Evolutionary conservation across 495 filamentous ascomycete genomes (phyloP).

Genomic region (Platismatia glauca): DNA sequence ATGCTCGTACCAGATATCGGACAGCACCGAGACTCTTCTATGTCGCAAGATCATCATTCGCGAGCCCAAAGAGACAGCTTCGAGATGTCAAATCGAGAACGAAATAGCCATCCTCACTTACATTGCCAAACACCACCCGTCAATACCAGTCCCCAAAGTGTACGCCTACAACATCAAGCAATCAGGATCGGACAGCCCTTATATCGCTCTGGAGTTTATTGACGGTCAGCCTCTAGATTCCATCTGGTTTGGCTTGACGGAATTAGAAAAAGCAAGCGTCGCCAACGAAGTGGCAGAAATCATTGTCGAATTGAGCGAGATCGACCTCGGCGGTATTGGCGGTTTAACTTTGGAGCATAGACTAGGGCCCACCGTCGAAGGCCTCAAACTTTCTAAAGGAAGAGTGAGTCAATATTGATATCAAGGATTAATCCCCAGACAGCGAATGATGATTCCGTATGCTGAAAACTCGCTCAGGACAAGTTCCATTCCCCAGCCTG

Average conservation of each 20-base stretch:
- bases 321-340: conserved; percentile 19
- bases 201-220: conserved; percentile 19
- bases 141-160: conserved; percentile 17
- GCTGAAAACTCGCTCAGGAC: neutral
- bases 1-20: neutral
- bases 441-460: neutral
- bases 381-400: conserved; percentile 19
- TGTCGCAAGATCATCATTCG: conserved; percentile 2
- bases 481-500: conserved; percentile 17
- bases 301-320: conserved; percentile 11
- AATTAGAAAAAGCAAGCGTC: conserved; percentile 12
- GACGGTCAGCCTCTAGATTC: conserved; percentile 8
- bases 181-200: conserved; percentile 1
- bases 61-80: conserved; percentile 5
- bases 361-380: conserved; percentile 23
- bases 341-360: conserved; percentile 13
- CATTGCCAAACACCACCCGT: conserved; percentile 6
- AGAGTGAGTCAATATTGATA: conserved; percentile 4
- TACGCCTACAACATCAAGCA: conserved; percentile 3
- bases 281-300: conserved; percentile 14
- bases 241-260: conserved; percentile 12
- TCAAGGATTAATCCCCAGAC: neutral
- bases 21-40: neutral
- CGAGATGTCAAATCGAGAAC: conserved; percentile 12
- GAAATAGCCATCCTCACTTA: conserved; percentile 18